A percentile compares a stretch with the other conserved stretches of the same genome.
Evolutionary conservation across 2,329 filamentous ascomycete genomes (phyloP).

Genomic region (Thelonectria olida): DNA sequence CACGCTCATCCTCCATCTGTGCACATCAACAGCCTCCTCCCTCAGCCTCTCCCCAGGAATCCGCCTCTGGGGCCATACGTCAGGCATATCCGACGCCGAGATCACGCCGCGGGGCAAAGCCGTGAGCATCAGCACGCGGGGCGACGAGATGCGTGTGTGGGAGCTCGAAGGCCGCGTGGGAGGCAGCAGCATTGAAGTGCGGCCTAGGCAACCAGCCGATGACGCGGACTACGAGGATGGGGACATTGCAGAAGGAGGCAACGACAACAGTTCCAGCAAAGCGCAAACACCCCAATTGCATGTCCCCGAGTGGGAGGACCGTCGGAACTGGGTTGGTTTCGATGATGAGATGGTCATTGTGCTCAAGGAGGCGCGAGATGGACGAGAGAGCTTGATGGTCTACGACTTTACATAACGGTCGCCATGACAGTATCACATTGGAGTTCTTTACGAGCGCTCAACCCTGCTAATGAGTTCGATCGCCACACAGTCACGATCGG

Average conservation of each 20-base stretch:
- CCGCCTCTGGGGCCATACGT: slow-evolving; percentile 91
- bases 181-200: slow-evolving; percentile 64
- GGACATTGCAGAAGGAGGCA: neutral
- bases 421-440: slow-evolving; percentile 8
- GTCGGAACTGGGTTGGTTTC: slow-evolving; percentile 79
- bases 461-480: neutral
- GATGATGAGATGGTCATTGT: slow-evolving; percentile 94
- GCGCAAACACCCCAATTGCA: slow-evolving; percentile 6
- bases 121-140: slow-evolving; percentile 85
- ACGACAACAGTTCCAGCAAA: neutral
- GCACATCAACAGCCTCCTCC: slow-evolving; percentile 73
- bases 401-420: slow-evolving; percentile 80
- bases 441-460: neutral
- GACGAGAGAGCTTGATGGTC: slow-evolving; percentile 78
- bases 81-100: slow-evolving; percentile 85
- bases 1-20: slow-evolving; percentile 83
- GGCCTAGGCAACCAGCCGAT: slow-evolving; percentile 46
- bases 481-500: neutral
- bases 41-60: slow-evolving; percentile 78
- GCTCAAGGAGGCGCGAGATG: slow-evolving; percentile 74
- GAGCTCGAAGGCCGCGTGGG: slow-evolving; percentile 79
- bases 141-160: slow-evolving; percentile 86
- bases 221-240: slow-evolving; percentile 28
- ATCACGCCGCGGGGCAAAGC: slow-evolving; percentile 87
- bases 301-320: slow-evolving; percentile 52